Percentiles rank a stretch among this genome's conserved stretches.
Conservation (phyloP, 2,329 filamentous ascomycete species). For the Cladosporium sp. region DNA sequence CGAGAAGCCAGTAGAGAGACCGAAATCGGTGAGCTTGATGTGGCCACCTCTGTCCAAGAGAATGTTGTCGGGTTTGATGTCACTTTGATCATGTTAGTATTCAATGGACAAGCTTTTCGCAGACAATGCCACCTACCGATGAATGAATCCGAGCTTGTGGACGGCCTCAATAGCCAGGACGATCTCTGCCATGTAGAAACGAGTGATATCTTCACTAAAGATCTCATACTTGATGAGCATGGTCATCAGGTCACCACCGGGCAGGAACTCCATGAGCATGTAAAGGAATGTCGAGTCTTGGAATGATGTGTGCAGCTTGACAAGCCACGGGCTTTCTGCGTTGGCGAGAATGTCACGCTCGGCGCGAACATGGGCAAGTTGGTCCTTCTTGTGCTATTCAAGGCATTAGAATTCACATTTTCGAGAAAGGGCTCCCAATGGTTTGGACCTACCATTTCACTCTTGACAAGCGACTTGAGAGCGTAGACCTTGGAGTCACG, state of each 20-base stretch:
- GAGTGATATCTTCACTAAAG: slow-evolving; percentile 96
- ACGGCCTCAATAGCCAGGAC: slow-evolving; percentile 98
- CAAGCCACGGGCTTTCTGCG: slow-evolving; percentile 98
- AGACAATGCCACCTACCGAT: slow-evolving; percentile 59
- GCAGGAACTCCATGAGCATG: slow-evolving; percentile 99
- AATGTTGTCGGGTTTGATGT: slow-evolving; percentile 99
- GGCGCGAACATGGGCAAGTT: slow-evolving; percentile 92
- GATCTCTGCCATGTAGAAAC: slow-evolving; percentile 98
- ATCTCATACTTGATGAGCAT: slow-evolving; percentile 99
- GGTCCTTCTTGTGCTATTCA: slow-evolving; percentile 86
- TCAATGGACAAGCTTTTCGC: neutral
- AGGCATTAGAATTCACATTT: neutral
- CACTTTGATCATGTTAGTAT: slow-evolving; percentile 50
- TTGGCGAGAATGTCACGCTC: slow-evolving; percentile 97
- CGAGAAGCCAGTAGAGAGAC: slow-evolving; percentile 95
- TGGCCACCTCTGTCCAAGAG: slow-evolving; percentile 91
- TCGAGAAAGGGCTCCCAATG: too few relatives aligned
- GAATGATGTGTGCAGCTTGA: slow-evolving; percentile 97
- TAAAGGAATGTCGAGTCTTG: slow-evolving; percentile 95
- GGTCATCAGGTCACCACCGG: slow-evolving; percentile 97
- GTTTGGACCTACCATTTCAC: slow-evolving; percentile 76
- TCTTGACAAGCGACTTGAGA: slow-evolving; percentile 96
- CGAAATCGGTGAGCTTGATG: slow-evolving; percentile 97
- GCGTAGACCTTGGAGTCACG: slow-evolving; percentile 95
- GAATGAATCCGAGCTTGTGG: slow-evolving; percentile 95